Evolutionary conservation across 257 asterid species (phyloP), one percentile per base, ranked within the genome.

Genomic region (Marsdenia floribunda): DNA sequence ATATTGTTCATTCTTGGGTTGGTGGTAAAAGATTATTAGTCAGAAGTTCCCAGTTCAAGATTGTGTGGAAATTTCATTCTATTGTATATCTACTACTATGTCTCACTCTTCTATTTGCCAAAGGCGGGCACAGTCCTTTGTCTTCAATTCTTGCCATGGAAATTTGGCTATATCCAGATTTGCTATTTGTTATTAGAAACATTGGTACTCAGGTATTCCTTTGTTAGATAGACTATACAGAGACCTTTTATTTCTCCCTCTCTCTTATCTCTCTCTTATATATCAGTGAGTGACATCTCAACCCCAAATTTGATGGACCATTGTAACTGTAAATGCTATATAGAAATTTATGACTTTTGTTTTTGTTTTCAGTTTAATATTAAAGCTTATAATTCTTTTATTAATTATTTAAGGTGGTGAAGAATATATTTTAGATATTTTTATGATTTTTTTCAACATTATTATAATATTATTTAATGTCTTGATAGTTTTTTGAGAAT

Each of bases 271-370:
- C 16, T 61, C 14, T 33, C 10, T 40, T 66, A 37, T 66, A 19
- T 38, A 38, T 38, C 22, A 18, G 46, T 3, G 37, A 22, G 37
- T 22, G 65, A 58, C 65, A n/a, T n/a, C n/a, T n/a, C n/a, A 26
- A 35, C 6, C 46, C 22, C 6, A 60, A 68, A 50, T 72, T 80
- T 59, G 68, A 59, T 73, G 73, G 76, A 68, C 77, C 70, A 42
- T 68, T 58, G 44, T 52, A 68, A 71, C 35, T 76, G 78, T 80
- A 80, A 76, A 72, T 80, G 83, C 18, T 58, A 78, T 68, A 73
- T 63, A 68, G 75, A 57, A 64, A 64, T 64, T 37, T 64, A 18
- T 64, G 14, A 37, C 49, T 64, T 42, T 38, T 38, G 6, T 38
- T 38, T 38, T 38, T 38, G 2, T 3, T 38, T 38, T 38, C 33